Evolutionary conservation across 2,329 filamentous ascomycete species (phyloP), one percentile per base, ranked within the genome.

Genomic region (Talaromyces sp.): DNA sequence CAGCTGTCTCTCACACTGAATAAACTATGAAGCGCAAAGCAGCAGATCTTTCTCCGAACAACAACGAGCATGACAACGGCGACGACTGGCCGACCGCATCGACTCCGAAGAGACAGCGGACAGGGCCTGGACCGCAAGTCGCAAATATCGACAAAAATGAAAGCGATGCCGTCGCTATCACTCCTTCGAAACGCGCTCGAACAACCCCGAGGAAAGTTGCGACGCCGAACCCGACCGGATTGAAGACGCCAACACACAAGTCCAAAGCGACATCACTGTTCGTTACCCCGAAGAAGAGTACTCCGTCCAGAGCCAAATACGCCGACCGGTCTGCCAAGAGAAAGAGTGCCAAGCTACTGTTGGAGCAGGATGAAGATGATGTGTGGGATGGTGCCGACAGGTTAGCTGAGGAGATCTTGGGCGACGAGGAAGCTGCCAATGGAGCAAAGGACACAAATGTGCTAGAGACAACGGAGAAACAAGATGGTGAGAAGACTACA

Each of bases 271-370:
- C 71, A 29, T 67, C 71, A 3, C 58, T 77, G 21, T 78, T 79
- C 59, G 69, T 74, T 11, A 79, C 77, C 0, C 75, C 77, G 31
- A 74, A 70, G 19, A 57, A 75, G 60, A 66, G 66, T 3, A 58
- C 51, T 10, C 88, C 90, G 0, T 83, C 84, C 41, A 83, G 86
- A 65, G 80, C 83, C 48, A 85, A 83, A 63, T 89, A 90, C 64
- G 89, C 89, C 21, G 91, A 97, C 75, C 86, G 89, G 54, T 97
- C 92, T 5, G 93, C 92, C 1, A 86, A 89, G 68, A 87, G 87
- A 69, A 97, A 96, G 80, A 96, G 90, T 72, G 89, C 89, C 24
- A 83, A 87, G 56, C 85, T 86, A 3, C 77, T 97, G 56, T 87
- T 95, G 41, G 86, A 92, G 69, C 86, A 87, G 53, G 86, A 87